Percentiles rank a stretch among this genome's conserved stretches.
These are phyloP conservation scores for Coffea humblotiana DNA, from an alignment of 305 asterid genomes.

Conservation along the genomic window DNA sequence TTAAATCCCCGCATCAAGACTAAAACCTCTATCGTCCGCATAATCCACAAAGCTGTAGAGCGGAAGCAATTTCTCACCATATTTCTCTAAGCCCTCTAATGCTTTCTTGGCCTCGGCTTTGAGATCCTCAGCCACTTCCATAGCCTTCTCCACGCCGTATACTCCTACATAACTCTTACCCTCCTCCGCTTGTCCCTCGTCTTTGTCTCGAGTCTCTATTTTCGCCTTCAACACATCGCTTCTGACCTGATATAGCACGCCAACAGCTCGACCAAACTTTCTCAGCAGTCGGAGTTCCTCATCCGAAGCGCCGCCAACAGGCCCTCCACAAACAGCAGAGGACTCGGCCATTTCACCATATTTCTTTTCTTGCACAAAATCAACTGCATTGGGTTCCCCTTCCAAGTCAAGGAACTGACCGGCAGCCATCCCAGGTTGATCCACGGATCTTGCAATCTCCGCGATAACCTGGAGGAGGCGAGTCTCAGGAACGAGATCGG, in stretches of 20 bases:
- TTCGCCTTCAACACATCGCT: conserved; percentile 66
- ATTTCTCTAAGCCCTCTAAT: conserved; percentile 60
- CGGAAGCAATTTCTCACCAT: conserved; percentile 78
- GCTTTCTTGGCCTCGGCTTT: conserved; percentile 70
- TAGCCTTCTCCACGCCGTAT: conserved; percentile 87
- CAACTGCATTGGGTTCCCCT: conserved; percentile 72
- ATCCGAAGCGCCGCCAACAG: conserved; percentile 85
- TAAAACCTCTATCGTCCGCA: conserved; percentile 87
- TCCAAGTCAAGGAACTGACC: conserved; percentile 89
- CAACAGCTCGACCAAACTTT: conserved; percentile 78
- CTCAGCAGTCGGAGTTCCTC: conserved; percentile 73
- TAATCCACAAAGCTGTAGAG: conserved; percentile 83
- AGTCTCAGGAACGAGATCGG: conserved; percentile 65
- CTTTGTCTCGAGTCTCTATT: conserved; percentile 19
- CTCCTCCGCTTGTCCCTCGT: conserved; percentile 32
- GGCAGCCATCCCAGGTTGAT: conserved; percentile 97
- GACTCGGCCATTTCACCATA: conserved; percentile 94
- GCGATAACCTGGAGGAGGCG: conserved; percentile 72
- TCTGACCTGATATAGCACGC: conserved; percentile 71
- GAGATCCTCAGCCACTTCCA: conserved; percentile 77
- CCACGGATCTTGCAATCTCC: conserved; percentile 95
- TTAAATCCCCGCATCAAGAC: conserved; percentile 27
- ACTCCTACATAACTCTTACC: conserved; percentile 70
- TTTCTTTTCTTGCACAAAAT: conserved; percentile 80
- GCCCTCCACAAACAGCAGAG: conserved; percentile 97